Evolutionary conservation across 257 asterid species (phyloP), one percentile per base, ranked within the genome.

Genomic region (Knoxia roxburghii): DNA sequence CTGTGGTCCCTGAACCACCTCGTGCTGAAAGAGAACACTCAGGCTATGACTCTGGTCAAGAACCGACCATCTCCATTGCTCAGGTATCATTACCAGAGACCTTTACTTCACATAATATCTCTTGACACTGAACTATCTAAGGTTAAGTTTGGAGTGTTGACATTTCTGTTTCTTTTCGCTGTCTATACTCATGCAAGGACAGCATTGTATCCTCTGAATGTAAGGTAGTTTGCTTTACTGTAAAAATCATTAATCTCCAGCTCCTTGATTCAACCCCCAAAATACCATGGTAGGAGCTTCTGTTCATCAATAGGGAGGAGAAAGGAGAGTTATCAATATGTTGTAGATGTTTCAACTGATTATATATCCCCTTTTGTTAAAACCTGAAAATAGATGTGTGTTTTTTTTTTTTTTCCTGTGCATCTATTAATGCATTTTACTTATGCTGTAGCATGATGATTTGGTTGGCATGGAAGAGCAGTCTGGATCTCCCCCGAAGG

Each of bases 1-100:
- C 84, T 7, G 87, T 64, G 61, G 80, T 86, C 70, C 96, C 97
- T 24, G 97, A 86, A 27, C 95, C 89, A 56, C 82, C 86, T 66
- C 83, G 78, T 43, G 58, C 77, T 21, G 99, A 80, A 72, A 82
- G 75, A 68, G 72, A 74, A 35, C 43, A 58, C 64, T 68, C 75
- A 24, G 71, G 50, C 67, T 40, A 6, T 23, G 84, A 72, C 71
- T n/a, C 63, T 0, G 75, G 53, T 33, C 81, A 77, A 49, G 89
- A 76, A 63, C 24, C 77, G 58, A 14, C 64, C 2, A 61, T 69
- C 65, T 71, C 57, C 20, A 43, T 40, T 26, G 55, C 67, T 59
- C 62, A 68, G 78, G 81, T 77, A 69, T 37, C 41, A 37, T 37
- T n/a, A n/a, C 41, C 9, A 37, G 21, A 17, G 12, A 37, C 27